Evolutionary conservation across 225 moss, liverwort and hornwort species (phyloP).

Genomic region (Marchantia paleacea): DNA sequence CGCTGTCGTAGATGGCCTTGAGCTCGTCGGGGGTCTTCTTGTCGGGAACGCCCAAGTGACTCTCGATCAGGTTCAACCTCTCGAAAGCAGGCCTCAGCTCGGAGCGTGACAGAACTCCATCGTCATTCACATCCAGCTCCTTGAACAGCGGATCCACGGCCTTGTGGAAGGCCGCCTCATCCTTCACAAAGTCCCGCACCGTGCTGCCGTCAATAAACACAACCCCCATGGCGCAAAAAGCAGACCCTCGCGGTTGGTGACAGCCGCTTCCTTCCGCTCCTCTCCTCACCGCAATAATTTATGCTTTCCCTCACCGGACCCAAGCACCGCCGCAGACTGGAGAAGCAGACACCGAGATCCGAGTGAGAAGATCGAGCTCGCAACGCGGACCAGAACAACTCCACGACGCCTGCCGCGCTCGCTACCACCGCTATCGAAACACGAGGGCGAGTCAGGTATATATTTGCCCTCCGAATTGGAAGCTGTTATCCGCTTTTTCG

Average conservation of each 20-base stretch:
- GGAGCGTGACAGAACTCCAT: constrained; percentile 59
- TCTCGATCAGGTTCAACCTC: constrained; percentile 61
- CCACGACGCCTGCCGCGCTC: no score
- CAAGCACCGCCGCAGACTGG: neutral
- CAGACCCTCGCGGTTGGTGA: neutral
- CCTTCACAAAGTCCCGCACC: constrained; percentile 58
- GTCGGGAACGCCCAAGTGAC: constrained; percentile 62
- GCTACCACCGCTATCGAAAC: no score
- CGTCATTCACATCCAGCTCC: constrained; percentile 53
- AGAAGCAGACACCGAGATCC: neutral
- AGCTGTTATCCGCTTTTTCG: no score
- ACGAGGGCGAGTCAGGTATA: no score
- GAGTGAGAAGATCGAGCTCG: neutral
- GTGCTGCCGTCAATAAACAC: constrained; percentile 64
- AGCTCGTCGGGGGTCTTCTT: constrained; percentile 60
- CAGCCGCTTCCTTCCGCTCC: neutral
- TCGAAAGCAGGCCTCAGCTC: constrained; percentile 75
- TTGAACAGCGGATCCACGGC: constrained; percentile 58
- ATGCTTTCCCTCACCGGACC: neutral
- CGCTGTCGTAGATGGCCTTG: constrained; percentile 61
- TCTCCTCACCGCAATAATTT: neutral
- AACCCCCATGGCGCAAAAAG: constrained; percentile 36
- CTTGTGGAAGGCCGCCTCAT: constrained; percentile 50
- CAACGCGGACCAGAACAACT: no score
- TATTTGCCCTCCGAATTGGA: no score